Evolutionary conservation across 106 monocot species (phyloP).

Genomic region (Platanthera zijinensis): DNA sequence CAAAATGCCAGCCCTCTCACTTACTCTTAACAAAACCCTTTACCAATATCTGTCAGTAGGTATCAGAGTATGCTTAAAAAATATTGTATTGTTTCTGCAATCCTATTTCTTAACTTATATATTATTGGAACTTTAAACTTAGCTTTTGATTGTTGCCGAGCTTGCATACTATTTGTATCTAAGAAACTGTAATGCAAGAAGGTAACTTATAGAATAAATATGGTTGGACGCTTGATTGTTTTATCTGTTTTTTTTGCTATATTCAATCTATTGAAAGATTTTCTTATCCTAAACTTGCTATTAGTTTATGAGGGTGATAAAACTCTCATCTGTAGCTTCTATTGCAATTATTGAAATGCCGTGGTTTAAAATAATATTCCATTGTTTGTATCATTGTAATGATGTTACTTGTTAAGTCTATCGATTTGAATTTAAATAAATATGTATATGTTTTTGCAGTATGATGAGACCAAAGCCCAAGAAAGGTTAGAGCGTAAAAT

Average conservation of each 20-base stretch:
- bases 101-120: too few species aligned
- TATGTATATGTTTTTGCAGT: constrained; percentile 21
- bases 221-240: too few species aligned
- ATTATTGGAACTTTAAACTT: too few species aligned
- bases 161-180: too few species aligned
- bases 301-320: neutral
- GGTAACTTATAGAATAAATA: too few species aligned
- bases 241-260: neutral
- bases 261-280: neutral
- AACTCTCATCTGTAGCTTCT: neutral
- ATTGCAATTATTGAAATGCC: neutral
- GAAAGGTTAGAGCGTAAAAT: constrained; percentile 85
- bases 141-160: too few species aligned
- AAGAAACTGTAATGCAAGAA: too few species aligned
- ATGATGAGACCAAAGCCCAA: constrained; percentile 85
- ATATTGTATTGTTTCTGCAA: too few species aligned
- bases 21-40: too few species aligned
- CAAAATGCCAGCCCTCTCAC: too few species aligned
- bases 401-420: neutral
- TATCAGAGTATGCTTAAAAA: too few species aligned
- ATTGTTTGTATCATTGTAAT: neutral
- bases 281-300: neutral
- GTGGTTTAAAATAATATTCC: neutral
- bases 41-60: too few species aligned
- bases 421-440: neutral